Conservation (phyloP, 2,329 filamentous ascomycete genomes). For the Davidsoniella neocaledoniae region DNA sequence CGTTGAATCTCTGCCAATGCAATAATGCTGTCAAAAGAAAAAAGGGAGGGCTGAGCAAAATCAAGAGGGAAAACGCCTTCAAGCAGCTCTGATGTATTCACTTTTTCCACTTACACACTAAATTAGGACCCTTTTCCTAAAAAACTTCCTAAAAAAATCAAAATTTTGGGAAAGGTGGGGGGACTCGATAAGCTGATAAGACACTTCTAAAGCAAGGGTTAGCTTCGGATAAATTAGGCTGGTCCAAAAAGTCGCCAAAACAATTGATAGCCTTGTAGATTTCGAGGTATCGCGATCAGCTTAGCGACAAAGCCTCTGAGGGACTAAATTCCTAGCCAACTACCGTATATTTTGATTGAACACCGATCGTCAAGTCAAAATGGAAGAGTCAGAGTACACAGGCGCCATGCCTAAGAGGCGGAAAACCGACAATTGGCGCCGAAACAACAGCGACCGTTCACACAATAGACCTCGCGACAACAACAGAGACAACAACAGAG, state of each 20-base stretch:
- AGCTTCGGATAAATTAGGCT: conserved; percentile 7
- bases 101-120: conserved; percentile 6
- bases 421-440: conserved; percentile 20
- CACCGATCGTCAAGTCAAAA: background rate
- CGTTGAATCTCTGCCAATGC: background rate
- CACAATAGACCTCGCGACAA: conserved; percentile 18
- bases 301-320: background rate
- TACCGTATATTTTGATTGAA: background rate
- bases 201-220: background rate
- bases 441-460: background rate
- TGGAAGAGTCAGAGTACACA: conserved; percentile 18
- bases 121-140: background rate
- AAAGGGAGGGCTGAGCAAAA: background rate
- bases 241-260: background rate
- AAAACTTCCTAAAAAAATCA: background rate
- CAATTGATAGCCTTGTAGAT: conserved; percentile 6
- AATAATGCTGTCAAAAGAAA: background rate
- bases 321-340: background rate
- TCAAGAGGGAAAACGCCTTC: background rate
- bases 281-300: background rate
- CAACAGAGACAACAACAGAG: conserved; percentile 15
- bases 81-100: background rate
- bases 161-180: conserved; percentile 10
- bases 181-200: conserved; percentile 10
- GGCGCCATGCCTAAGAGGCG: conserved; percentile 25